Percentiles rank a stretch among this genome's conserved stretches.
These are phyloP conservation scores for Apiospora rasikravindrae DNA, from an alignment of 2,329 filamentous ascomycete genomes.

Conservation along the genomic window DNA sequence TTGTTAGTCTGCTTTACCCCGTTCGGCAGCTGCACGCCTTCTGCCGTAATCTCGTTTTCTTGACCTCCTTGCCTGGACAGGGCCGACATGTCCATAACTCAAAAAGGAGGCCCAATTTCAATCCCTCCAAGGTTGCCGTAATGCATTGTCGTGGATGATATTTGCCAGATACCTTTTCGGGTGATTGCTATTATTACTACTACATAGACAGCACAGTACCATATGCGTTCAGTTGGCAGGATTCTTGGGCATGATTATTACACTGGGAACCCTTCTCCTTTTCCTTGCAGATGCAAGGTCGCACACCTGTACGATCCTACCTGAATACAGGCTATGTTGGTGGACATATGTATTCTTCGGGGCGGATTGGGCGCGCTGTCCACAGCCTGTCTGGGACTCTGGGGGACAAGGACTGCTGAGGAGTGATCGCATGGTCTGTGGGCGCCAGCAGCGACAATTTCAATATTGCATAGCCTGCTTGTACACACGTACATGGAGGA, in stretches of 20 bases:
- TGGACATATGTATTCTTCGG: neutral
- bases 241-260: neutral
- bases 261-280: neutral
- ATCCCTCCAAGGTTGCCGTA: neutral
- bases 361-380: neutral
- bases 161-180: neutral
- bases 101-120: neutral
- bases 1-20: neutral
- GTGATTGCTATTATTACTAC: neutral
- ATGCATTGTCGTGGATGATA: neutral
- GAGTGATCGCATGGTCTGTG: neutral
- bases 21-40: neutral
- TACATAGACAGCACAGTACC: neutral
- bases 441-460: neutral
- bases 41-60: neutral
- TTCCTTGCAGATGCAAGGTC: neutral
- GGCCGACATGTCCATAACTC: constrained; percentile 13
- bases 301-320: neutral
- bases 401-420: neutral
- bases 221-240: neutral
- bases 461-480: neutral
- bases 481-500: neutral
- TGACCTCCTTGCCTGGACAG: neutral
- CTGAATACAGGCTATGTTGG: neutral
- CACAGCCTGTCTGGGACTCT: neutral